Percentiles rank a stretch among this genome's conserved stretches.
These are phyloP conservation scores for Irpex rosettiformis DNA, from an alignment of 1,284 basidiomycete genomes.

Conservation along the genomic window DNA sequence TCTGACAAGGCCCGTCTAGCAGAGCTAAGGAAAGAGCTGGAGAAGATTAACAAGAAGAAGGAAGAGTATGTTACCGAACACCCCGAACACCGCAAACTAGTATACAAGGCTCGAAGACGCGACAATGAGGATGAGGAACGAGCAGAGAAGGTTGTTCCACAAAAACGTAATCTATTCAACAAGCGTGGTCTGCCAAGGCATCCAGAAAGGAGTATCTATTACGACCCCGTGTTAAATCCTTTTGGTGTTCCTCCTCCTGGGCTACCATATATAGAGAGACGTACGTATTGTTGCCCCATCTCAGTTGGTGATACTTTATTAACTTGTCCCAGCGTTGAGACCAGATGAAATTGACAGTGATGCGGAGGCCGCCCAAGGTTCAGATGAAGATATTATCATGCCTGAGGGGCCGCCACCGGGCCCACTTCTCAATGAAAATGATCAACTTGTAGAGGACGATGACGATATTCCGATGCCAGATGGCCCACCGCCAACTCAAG, in stretches of 20 bases:
- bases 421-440: slow-evolving; percentile 31
- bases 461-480: slow-evolving; percentile 88
- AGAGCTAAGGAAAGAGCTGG: slow-evolving; percentile 74
- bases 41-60: slow-evolving; percentile 79
- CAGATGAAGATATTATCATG: slow-evolving; percentile 62
- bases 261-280: slow-evolving; percentile 88
- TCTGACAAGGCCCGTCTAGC: slow-evolving; percentile 54
- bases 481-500: slow-evolving; percentile 60
- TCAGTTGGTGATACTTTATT: background rate
- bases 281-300: slow-evolving; percentile 42
- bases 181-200: slow-evolving; percentile 80
- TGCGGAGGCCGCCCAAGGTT: slow-evolving; percentile 34
- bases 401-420: slow-evolving; percentile 75
- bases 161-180: slow-evolving; percentile 69
- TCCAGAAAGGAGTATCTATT: slow-evolving; percentile 89
- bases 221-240: slow-evolving; percentile 91
- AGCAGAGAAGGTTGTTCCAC: slow-evolving; percentile 31
- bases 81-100: slow-evolving; percentile 81
- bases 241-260: slow-evolving; percentile 95
- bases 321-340: slow-evolving; percentile 42
- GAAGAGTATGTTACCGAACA: slow-evolving; percentile 88
- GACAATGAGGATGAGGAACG: slow-evolving; percentile 39
- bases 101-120: slow-evolving; percentile 54
- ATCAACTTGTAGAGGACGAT: slow-evolving; percentile 45
- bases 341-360: slow-evolving; percentile 64